phyloP scores from a whole-genome alignment of 768 basidiomycete species.

The Tylopilus vinaceipallidus region DNA sequence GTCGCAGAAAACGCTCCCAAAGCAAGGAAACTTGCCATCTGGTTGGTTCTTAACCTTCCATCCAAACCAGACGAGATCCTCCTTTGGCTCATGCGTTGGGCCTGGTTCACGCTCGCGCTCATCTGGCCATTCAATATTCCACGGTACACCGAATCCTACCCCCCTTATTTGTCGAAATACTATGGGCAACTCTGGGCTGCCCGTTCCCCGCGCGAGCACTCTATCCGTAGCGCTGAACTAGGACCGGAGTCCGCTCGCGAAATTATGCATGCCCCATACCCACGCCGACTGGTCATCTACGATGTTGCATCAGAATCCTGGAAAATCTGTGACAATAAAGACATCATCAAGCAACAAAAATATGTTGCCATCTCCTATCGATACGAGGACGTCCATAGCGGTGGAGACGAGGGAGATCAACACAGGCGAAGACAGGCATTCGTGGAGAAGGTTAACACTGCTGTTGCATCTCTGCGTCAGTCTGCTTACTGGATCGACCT shows the following conservation, averaged over 20 bases:
- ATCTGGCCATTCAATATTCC: conserved; percentile 15
- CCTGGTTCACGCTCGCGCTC: conserved; percentile 15
- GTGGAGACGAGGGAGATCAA: not conserved
- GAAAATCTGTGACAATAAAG: not conserved
- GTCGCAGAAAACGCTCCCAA: not conserved
- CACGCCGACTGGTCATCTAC: conserved; percentile 18
- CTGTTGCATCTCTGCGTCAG: conserved; percentile 5
- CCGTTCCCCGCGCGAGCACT: conserved; percentile 21
- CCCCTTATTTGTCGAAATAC: conserved; percentile 18
- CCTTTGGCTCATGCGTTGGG: conserved; percentile 18
- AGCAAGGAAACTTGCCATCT: conserved; percentile 15
- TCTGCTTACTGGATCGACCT: conserved; percentile 26
- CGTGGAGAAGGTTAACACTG: not conserved
- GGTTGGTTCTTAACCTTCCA: conserved; percentile 11
- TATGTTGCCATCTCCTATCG: conserved; percentile 23
- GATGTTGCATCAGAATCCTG: conserved; percentile 1
- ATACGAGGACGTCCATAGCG: conserved; percentile 2
- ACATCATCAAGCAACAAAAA: conserved; percentile 6
- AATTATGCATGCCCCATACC: conserved; percentile 13
- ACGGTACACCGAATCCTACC: conserved; percentile 6
- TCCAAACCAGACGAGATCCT: not conserved
- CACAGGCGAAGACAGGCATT: not conserved
- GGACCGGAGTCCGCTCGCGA: conserved; percentile 3
- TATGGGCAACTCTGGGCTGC: conserved; percentile 25
- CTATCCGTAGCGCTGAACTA: conserved; percentile 7